Base-by-base conservation (phyloP, 129 eudicot species). In the Cynara cardunculus region DNA sequence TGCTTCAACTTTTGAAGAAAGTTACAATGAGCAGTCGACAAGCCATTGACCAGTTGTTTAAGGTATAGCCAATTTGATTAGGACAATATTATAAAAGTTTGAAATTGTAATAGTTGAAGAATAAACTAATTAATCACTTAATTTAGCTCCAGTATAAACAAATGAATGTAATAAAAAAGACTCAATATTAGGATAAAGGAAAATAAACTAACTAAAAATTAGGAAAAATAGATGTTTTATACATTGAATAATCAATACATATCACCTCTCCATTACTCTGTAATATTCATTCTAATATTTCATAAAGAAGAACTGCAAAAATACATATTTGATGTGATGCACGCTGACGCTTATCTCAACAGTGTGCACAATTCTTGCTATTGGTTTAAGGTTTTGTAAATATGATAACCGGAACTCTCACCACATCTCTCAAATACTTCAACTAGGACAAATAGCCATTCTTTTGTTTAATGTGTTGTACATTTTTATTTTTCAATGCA, bases 331-430 rank as follows among this genome's bases (percentile, higher is more conserved):
- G 44, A 37, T 0, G 0, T 37, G 44, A 27, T 49, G 61, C 61
- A 19, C n/a, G 13, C 16, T 49, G 44, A 37, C 44, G 9, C 1
- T 11, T 44, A 4, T 44, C 56, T 8, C 56, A 44, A 12, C 5
- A 14, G 5, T 46, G 59, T 46, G n/a, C 14, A 46, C 19, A 46
- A 53, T 68, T 68, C 62, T 41, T 9, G 26, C 25, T 68, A 80
- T 61, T 71, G 61, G 18, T 69, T 67, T 68, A 46, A 44, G 53
- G 49, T 41, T 78, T n/a, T 7, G 44, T 28, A 78, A 71, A 49
- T 18, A 11, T 46, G 59, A 46, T 13, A 16, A 46, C 19, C 3
- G 59, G 19, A 13, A 46, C 59, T 12, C 59, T 46, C 19, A 46
- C 19, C 53, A 46, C 19, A 46, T 14, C 59, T 14, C 59, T 13